A percentile compares a stretch with the other conserved stretches of the same genome.
Conservation (phyloP, 345 rosid species). For the Noccaea bulbosa region DNA sequence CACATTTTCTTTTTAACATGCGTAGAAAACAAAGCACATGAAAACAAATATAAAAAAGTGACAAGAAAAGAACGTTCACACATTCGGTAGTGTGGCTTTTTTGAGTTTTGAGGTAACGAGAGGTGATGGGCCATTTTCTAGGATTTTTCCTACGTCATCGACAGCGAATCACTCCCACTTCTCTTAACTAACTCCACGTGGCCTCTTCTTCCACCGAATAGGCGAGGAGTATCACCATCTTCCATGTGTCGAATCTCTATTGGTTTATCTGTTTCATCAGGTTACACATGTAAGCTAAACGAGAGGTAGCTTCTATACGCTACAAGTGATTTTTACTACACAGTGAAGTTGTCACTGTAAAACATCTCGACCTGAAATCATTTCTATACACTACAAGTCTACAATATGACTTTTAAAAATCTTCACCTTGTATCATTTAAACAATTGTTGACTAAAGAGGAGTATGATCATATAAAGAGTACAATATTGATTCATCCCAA, state of each 20-base stretch:
- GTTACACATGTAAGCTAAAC: not conserved
- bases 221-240: slow-evolving; percentile 7
- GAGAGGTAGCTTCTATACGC: not conserved
- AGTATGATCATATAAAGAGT: no score
- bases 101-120: slow-evolving; percentile 21
- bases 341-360: no score
- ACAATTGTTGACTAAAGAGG: no score
- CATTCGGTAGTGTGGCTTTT: not conserved
- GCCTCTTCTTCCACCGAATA: slow-evolving; percentile 22
- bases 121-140: slow-evolving; percentile 20
- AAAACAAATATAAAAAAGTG: slow-evolving; percentile 1
- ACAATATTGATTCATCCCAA: no score
- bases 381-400: no score
- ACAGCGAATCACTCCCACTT: slow-evolving; percentile 27
- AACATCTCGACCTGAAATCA: no score
- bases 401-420: no score
- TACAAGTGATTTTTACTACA: no score
- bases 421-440: no score
- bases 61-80: slow-evolving; percentile 2
- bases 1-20: not conserved
- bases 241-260: not conserved
- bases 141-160: slow-evolving; percentile 17
- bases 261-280: not conserved
- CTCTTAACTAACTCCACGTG: slow-evolving; percentile 12
- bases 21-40: not conserved